Base-by-base conservation (phyloP, 2,329 filamentous ascomycete species). In the Escovopsis weberi region DNA sequence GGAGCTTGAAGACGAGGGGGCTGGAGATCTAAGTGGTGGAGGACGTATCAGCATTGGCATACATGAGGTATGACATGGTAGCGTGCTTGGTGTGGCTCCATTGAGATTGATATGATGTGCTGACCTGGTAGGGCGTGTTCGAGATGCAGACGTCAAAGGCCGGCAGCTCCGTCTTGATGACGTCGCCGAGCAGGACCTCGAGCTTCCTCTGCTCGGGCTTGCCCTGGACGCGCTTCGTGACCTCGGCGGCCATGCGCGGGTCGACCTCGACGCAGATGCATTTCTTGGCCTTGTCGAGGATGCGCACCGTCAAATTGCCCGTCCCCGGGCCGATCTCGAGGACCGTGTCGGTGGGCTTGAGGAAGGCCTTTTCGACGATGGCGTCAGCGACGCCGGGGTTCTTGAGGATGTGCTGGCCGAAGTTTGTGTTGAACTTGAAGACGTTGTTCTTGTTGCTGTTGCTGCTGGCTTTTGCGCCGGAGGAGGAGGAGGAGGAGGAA, bases 351-450 rank as follows among this genome's bases (percentile, higher is more conserved):
- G 83, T 89, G 44, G 91, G 88, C 59, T 95, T 94, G 34, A 98
- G 72, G 53, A 82, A 78, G 12, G 87, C 85, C 66, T 96, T 96
- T 46, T 62, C 60, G 49, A 67, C 63, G 44, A 67, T 89, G 41
- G 79, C 79, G 57, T 84, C 79, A 4, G 84, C 82, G 39, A 93
- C 82, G 55, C 84, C 83, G 2, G 85, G 85, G 61, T 94, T 94
- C 62, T 94, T 95, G 50, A 96, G 73, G 48, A 98, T 91, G 62
- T 96, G 86, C 59, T 75, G 71, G 53, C 89, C 87, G 51, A 91
- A 76, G 60, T 89, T 70, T 53, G 83, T 91, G 69, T 94, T 94
- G 78, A 95, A 94, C 61, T 93, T 94, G 76, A 96, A 96, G 63
- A 95, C 85, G 54, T 85, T 88, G 67, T 94, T 87, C 56, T 68